Conservation (phyloP, 2,329 filamentous ascomycete species). For the Trichoderma sp. region DNA sequence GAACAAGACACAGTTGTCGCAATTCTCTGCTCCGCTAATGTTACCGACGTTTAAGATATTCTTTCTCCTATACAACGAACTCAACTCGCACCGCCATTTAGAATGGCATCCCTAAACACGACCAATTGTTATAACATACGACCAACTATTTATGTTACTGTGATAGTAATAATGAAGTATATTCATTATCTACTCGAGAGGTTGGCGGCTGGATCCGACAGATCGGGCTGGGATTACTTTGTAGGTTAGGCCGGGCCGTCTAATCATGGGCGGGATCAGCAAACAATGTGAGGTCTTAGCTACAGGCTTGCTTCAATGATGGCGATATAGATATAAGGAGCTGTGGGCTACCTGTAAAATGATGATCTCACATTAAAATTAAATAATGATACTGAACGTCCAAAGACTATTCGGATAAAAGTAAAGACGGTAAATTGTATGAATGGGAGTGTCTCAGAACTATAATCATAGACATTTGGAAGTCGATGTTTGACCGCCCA, state of each 20-base stretch:
- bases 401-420: not conserved
- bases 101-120: not conserved
- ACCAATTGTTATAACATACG: not conserved
- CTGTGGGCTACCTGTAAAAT: not conserved
- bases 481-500: not conserved
- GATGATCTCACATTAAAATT: not conserved
- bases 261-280: not conserved
- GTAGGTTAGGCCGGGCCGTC: not conserved
- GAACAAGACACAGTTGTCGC: not conserved
- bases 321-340: not conserved
- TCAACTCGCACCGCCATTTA: not conserved
- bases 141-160: not conserved
- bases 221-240: not conserved
- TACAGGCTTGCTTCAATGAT: not conserved
- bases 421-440: not conserved
- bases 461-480: not conserved
- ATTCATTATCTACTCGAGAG: not conserved
- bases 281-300: not conserved
- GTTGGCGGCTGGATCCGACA: not conserved
- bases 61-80: not conserved
- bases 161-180: not conserved
- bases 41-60: not conserved
- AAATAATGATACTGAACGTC: not conserved
- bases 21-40: not conserved
- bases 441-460: not conserved